Base-by-base conservation (phyloP, 73 alveolate genomes). In the Symbiodinium pilosum region DNA sequence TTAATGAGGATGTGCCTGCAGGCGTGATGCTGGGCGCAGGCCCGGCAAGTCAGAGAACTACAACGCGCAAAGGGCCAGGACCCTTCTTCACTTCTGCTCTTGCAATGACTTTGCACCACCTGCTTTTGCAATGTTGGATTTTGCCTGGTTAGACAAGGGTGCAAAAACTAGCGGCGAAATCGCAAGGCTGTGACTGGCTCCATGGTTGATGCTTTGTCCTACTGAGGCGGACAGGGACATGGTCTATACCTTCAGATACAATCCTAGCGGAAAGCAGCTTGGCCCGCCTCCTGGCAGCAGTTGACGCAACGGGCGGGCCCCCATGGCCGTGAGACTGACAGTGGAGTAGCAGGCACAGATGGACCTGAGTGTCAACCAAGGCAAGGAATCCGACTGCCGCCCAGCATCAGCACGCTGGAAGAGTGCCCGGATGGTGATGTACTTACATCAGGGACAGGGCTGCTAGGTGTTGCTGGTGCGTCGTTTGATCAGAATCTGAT, bases 1-100 rank as follows among this genome's bases (percentile, higher is more conserved):
- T 9, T 14, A 47, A 6, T 47, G 6, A 47, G 59, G 14, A 14
- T 14, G 6, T 6, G 21, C 30, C 34, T 8, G 36, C 34, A 88
- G 95, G 89, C 98, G 98, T 20, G 98, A 92, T 47, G 59, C 52
- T 52, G 38, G 47, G 44, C 87, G 89, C 30, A 75, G 98, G n/a
- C 98, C 98, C 32, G 98, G 81, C 83, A 71, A 69, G 36, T n/a
- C 86, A 34, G 59, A 92, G 43, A 42, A 42, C 86, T 92, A 92
- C 98, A 71, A 92, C 42, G 98, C 98, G 43, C 98, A 92, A 32
- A 75, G 98, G 83, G 98, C 81, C 34, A 39, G 51, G 73, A 51
- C 81, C 20, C 83, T 21, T 40, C 39, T 41, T 47, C 14, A n/a
- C n/a, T n/a, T n/a, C n/a, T n/a, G n/a, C n/a, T n/a, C n/a, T n/a